A percentile compares a stretch with the other conserved stretches of the same genome.
Evolutionary conservation across 2,329 filamentous ascomycete genomes (phyloP).

Genomic region (Fonsecaea erecta): DNA sequence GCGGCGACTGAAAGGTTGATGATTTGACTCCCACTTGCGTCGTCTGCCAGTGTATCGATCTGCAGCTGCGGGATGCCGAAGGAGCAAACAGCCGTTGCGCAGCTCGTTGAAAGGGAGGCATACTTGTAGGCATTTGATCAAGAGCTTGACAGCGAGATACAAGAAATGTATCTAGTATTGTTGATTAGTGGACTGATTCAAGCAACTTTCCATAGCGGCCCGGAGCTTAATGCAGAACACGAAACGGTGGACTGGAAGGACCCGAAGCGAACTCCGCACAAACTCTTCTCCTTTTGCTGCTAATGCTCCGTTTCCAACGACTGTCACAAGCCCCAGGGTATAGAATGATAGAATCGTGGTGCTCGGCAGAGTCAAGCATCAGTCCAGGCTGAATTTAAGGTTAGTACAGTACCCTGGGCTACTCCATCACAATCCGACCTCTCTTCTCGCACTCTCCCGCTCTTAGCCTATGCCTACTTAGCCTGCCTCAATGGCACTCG

Average conservation of each 20-base stretch:
- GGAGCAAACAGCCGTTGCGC: conserved; percentile 17
- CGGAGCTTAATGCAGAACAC: not conserved
- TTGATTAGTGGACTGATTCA: not conserved
- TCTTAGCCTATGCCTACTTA: not conserved
- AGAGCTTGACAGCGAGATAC: too few species aligned
- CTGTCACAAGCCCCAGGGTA: not conserved
- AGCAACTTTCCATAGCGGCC: not conserved
- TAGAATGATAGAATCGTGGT: not conserved
- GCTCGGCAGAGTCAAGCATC: not conserved
- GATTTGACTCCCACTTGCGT: conserved; percentile 53
- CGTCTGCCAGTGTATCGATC: conserved; percentile 52
- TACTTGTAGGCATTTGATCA: conserved; percentile 14
- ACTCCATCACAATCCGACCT: not conserved
- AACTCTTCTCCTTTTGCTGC: too few species aligned
- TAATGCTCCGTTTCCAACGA: not conserved
- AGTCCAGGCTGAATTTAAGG: not conserved
- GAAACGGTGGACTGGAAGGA: not conserved
- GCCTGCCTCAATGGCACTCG: not conserved
- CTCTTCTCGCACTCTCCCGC: not conserved
- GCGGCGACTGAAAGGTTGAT: conserved; percentile 31
- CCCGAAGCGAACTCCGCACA: not conserved
- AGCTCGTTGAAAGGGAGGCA: conserved; percentile 16
- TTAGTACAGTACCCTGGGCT: not conserved
- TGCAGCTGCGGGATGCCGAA: conserved; percentile 1
- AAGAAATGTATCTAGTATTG: not conserved